Base-by-base conservation (phyloP, 2,329 filamentous ascomycete species). In the Trichoderma koningii region DNA sequence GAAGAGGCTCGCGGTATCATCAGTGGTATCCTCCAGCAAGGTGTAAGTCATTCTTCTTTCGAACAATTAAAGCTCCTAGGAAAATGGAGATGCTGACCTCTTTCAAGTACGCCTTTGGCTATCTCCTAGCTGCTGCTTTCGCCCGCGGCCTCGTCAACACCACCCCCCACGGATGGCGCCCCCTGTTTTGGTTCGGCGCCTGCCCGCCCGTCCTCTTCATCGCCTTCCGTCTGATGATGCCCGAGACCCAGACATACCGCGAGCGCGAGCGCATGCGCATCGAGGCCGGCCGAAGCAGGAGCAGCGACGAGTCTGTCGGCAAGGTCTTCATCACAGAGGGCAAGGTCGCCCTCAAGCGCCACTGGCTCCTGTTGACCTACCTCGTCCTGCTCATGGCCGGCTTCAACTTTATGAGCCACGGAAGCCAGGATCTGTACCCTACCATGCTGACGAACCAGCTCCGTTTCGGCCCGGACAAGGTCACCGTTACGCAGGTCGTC, bases 401-500 rank as follows among this genome's bases (percentile, higher is more conserved):
- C 4, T 95, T 96, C 81, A 96, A 96, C 78, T 96, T 95, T 74
- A 93, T 95, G 90, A 90, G 88, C 19, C 91, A 93, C 73, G 90
- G 90, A 62, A 89, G 86, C 23, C 76, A 90, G 74, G 85, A 87
- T 70, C 73, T 88, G 30, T 87, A 87, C 69, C 85, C 85, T 2
- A 87, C 84, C 21, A 82, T 88, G 82, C 73, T 88, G 26, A 74
- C 79, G 68, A 85, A 83, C 69, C 83, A 87, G 73, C 85, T 83
- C 68, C 74, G 73, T 17, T 85, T 86, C 71, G 74, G 73, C 51
- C 70, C 81, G 52, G 79, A 86, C 73, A 78, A 82, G 64, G 82
- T 91, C 19, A 92, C 89, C 0, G 82, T 91, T 3, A 91, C 87
- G 0, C 88, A 91, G 71, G 87, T 92, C 6, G 85, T 91, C 7